Evolutionary conservation across 164 flowering plant species (phyloP), one percentile per base, ranked within the genome.

Genomic region (Aristolochia californica): DNA sequence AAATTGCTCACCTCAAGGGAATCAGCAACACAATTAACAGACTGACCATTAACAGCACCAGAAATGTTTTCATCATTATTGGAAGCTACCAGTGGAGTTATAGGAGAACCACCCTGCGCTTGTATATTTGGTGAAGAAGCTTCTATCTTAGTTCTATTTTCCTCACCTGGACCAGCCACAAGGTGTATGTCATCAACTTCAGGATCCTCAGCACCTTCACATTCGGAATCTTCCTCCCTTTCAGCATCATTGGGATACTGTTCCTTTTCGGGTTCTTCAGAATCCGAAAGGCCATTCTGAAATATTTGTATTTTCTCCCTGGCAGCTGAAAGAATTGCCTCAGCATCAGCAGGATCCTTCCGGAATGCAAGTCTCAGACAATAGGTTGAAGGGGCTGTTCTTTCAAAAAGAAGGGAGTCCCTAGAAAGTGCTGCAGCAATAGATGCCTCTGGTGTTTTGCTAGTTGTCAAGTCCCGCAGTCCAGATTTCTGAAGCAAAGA

Each of bases 361-460:
- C 96, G 75, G 62, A 70, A 88, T 34, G 90, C 70, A 54, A 83
- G 18, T 13, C 90, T 83, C 16, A 88, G 84, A 67, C 96, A 86
- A 64, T 91, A 91, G 14, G 95, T 88, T 34, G 98, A 91, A 54
- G 98, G 98, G 55, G 96, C 96, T 48, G 79, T 82, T 68, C 98
- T 83, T 73, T 91, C 98, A 62, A 91, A 88, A 59, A 91, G 88
- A 60, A 73, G 78, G 43, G 77, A 43, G 68, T 91, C 98, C 70
- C 98, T 84, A 8, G 98, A 83, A 64, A 91, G 73, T 53, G 98
- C 96, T 70, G 89, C 98, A 48, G 95, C 81, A 69, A 91, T 83
- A 43, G 98, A 91, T 27, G 98, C 98, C 66, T 91, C 96, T 20
- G 98, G 96, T 44, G 98, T 91, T 78, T 86, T 91, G 78, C 96